Conservation (phyloP, 2,329 filamentous ascomycete genomes). For the Nothophaeocryptopus gaeumannii region DNA sequence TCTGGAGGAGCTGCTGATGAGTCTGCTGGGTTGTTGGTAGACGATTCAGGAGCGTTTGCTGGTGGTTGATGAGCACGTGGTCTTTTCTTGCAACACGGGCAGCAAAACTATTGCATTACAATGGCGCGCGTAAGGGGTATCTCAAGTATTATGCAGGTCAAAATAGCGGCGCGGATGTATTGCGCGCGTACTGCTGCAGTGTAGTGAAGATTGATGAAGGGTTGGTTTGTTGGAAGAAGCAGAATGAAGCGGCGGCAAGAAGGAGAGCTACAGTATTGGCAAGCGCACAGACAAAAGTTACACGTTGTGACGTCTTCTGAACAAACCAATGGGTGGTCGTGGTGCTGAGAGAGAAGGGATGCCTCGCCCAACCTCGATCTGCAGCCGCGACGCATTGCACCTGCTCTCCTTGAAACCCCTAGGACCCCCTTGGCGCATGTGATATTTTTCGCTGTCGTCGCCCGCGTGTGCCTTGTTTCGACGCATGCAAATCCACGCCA, state of each 20-base stretch:
- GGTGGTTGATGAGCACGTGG: constrained; percentile 8
- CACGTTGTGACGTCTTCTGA: no score
- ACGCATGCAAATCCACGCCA: no score
- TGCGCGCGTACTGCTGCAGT: constrained; percentile 5
- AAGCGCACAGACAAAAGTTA: neutral
- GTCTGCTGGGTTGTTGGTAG: neutral
- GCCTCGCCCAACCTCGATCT: neutral
- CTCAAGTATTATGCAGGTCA: constrained; percentile 16
- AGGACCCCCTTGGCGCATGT: neutral
- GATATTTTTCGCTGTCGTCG: constrained; percentile 1
- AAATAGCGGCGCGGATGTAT: neutral
- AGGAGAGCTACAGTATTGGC: neutral
- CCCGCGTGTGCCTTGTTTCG: no score
- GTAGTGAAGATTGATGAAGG: neutral
- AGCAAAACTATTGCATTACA: constrained; percentile 4
- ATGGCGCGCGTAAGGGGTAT: constrained; percentile 14
- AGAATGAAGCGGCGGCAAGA: neutral
- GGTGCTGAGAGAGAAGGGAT: neutral
- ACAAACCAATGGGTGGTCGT: neutral
- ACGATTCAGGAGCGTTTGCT: constrained; percentile 1
- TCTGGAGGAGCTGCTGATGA: neutral
- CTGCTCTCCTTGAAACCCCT: neutral
- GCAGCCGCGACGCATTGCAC: neutral
- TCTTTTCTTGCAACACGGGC: constrained; percentile 3
- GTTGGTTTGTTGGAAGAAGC: neutral